Percentiles rank a stretch among this genome's conserved stretches.
Evolutionary conservation across 495 filamentous ascomycete species (phyloP).

Genomic region (Penicillium paxilli): DNA sequence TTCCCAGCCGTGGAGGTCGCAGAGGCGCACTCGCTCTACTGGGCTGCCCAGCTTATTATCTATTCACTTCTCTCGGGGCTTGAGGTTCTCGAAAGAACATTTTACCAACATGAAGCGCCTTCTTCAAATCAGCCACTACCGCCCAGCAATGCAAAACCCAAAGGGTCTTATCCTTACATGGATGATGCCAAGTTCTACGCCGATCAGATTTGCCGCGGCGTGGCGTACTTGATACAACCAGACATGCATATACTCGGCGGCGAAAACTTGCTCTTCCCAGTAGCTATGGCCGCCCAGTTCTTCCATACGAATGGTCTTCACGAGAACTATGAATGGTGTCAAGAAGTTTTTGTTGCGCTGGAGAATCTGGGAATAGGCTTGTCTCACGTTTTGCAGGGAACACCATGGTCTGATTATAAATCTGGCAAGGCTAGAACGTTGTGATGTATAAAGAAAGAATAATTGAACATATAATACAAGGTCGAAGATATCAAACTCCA

Average conservation of each 20-base stretch:
- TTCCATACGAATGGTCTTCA: constrained; percentile 12
- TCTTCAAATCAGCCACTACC: not conserved
- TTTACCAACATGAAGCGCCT: not conserved
- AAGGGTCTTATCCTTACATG: not conserved
- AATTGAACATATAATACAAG: not conserved
- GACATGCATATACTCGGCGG: constrained; percentile 21
- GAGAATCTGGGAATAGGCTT: constrained; percentile 10
- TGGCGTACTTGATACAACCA: constrained; percentile 18
- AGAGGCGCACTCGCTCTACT: constrained; percentile 13
- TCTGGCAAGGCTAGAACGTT: not conserved
- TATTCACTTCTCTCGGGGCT: constrained; percentile 8
- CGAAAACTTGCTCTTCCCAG: constrained; percentile 16
- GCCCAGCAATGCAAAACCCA: not conserved
- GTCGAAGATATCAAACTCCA: not conserved
- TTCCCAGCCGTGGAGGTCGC: constrained; percentile 9
- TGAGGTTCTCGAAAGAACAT: not conserved
- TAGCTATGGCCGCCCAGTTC: constrained; percentile 15
- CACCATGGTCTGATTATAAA: constrained; percentile 17
- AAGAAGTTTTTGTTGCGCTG: constrained; percentile 13
- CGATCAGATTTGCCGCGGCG: constrained; percentile 14
- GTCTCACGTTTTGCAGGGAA: constrained; percentile 10
- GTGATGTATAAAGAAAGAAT: not conserved
- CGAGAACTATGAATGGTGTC: constrained; percentile 16
- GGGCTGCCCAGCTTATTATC: constrained; percentile 10
- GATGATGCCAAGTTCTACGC: constrained; percentile 4